Evolutionary conservation across 2,329 filamentous ascomycete species (phyloP).

Genomic region (Daldinia eschscholtzii): DNA sequence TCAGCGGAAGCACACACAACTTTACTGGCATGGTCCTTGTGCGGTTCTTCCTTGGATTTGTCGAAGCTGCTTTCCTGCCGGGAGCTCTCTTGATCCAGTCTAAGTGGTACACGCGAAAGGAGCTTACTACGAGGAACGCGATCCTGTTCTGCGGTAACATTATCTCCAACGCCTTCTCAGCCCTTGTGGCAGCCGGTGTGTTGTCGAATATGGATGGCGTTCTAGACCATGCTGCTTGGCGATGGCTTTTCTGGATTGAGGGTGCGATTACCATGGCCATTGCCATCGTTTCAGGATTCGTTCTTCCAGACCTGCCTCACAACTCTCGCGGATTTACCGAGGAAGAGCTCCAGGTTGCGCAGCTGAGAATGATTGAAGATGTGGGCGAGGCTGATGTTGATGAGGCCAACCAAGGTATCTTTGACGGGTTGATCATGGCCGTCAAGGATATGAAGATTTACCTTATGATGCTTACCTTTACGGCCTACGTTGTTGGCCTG

Average conservation of each 20-base stretch:
- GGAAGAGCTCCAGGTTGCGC: slow-evolving; percentile 68
- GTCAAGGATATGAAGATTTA: slow-evolving; percentile 73
- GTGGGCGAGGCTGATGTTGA: slow-evolving; percentile 69
- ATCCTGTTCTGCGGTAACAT: slow-evolving; percentile 71
- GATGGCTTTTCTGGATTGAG: slow-evolving; percentile 73
- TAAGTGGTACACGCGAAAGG: slow-evolving; percentile 75
- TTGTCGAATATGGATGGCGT: slow-evolving; percentile 69
- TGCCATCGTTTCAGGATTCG: slow-evolving; percentile 61
- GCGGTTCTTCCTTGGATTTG: slow-evolving; percentile 71
- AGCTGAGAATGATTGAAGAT: slow-evolving; percentile 68
- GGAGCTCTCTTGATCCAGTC: slow-evolving; percentile 73
- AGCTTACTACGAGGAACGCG: slow-evolving; percentile 67
- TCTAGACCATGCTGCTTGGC: slow-evolving; percentile 68
- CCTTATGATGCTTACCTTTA: slow-evolving; percentile 72
- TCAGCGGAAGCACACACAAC: slow-evolving; percentile 65
- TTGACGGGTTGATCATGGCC: slow-evolving; percentile 69
- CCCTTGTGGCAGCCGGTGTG: slow-evolving; percentile 70
- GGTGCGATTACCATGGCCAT: slow-evolving; percentile 65
- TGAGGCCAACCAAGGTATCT: slow-evolving; percentile 61
- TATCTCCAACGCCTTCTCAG: slow-evolving; percentile 71
- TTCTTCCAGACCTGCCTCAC: slow-evolving; percentile 67
- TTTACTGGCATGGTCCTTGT: slow-evolving; percentile 67
- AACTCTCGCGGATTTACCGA: slow-evolving; percentile 70
- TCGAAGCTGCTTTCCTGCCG: slow-evolving; percentile 74
- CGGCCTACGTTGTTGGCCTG: slow-evolving; percentile 69